Base-by-base conservation (phyloP, 768 basidiomycete species). In the Fomitopsis pulvina region DNA sequence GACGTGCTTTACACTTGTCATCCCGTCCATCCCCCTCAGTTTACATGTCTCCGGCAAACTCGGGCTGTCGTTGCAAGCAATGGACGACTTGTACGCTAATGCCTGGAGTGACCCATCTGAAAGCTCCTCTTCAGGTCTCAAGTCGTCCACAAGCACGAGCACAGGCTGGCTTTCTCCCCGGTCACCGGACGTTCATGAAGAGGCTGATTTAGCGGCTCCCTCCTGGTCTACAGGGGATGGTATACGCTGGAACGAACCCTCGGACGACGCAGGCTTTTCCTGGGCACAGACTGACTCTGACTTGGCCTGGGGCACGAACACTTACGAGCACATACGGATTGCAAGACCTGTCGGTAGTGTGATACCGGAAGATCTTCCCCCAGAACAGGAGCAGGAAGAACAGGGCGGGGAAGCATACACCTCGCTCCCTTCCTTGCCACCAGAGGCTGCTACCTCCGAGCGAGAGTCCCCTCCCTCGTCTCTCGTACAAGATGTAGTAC, bases 71-170 rank as follows among this genome's bases (percentile, higher is more conserved):
- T 11, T 25, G n/a, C 6, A 3, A 14, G 21, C 16, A 51, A 87
- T 87, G 84, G 85, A 87, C 57, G 81, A 89, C 65, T 81, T 85
- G 42, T 90, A 85, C 81, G 78, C 79, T 37, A 83, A 83, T 64
- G 77, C 80, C 48, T 86, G 82, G 83, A 75, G 72, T 48, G 78
- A 80, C 53, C 62, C 79, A 41, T 55, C 68, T 20, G 70, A 72
- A 49, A 52, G 41, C 34, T 49, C 6, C 27, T 50, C 22, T n/a
- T 45, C 29, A 38, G 45, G 18, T 40, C 34, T 39, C n/a, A 20
- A 47, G 6, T 48, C 57, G 26, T 46, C 53, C 2, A 30, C 49
- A 4, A 32, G 45, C 14, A 25, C 45, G 30, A 41, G 18, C 6
- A 10, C 37, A 18, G 11, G 56, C 7, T 54, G 54, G 53, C 39